Conservation (phyloP, 805 yeast species). For the Pichia cabralensis region DNA sequence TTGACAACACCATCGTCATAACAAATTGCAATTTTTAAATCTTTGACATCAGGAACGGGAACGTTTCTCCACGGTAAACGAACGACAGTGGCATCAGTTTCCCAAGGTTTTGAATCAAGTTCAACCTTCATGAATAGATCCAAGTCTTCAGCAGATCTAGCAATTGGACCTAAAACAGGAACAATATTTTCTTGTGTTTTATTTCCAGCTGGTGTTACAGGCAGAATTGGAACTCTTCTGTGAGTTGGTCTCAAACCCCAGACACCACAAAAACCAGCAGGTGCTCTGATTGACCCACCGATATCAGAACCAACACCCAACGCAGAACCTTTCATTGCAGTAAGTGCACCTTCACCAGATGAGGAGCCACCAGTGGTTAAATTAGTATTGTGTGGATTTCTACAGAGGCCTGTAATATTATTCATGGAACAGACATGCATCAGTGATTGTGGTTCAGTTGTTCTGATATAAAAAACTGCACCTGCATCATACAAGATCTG, state of each 20-base stretch:
- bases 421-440: conserved; percentile 48
- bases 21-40: conserved; percentile 37
- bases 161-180: conserved; percentile 38
- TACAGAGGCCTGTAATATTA: conserved; percentile 41
- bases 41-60: conserved; percentile 24
- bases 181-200: conserved; percentile 40
- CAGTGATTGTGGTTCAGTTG: conserved; percentile 46
- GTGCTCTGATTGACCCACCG: conserved; percentile 44
- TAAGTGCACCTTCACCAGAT: conserved; percentile 44
- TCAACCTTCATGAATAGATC: conserved; percentile 36
- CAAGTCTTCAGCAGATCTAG: conserved; percentile 39
- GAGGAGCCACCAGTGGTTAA: conserved; percentile 45
- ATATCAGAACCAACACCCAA: conserved; percentile 31
- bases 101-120: conserved; percentile 46
- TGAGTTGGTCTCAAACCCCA: conserved; percentile 42
- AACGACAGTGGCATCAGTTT: conserved; percentile 34
- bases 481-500: conserved; percentile 39
- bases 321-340: conserved; percentile 36
- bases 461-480: conserved; percentile 45
- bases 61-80: conserved; percentile 43
- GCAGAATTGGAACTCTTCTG: conserved; percentile 35
- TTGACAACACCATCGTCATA: conserved; percentile 38
- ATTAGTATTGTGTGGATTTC: conserved; percentile 38
- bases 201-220: conserved; percentile 28
- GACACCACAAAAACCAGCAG: conserved; percentile 43